These are phyloP conservation scores for Scytalidium sp. DNA, from an alignment of 2,329 filamentous ascomycete genomes.

Conservation along the genomic window DNA sequence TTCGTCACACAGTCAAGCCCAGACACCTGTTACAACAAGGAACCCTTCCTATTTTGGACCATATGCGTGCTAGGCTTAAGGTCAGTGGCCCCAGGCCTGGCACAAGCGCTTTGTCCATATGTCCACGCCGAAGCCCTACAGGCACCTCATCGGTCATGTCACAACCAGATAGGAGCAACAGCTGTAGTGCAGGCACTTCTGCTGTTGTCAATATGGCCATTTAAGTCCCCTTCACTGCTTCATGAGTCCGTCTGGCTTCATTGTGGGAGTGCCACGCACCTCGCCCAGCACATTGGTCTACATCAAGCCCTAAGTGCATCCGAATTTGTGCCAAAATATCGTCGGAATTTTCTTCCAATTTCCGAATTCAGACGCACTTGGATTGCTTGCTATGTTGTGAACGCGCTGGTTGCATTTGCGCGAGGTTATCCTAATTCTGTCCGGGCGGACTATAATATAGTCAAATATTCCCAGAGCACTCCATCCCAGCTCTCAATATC, in stretches of 20 bases:
- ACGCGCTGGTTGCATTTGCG: neutral
- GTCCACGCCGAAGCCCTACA: neutral
- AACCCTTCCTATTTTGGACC: neutral
- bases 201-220: neutral
- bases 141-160: neutral
- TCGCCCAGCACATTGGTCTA: neutral
- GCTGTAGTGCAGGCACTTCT: neutral
- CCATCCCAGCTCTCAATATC: neutral
- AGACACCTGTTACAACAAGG: neutral
- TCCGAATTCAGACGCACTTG: neutral
- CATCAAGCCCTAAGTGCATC: neutral
- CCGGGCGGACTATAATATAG: neutral
- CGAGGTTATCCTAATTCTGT: neutral
- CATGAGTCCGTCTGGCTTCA: slow-evolving; percentile 1
- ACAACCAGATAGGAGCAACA: neutral
- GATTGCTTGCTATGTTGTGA: neutral
- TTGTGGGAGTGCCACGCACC: slow-evolving; percentile 1
- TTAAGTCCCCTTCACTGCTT: neutral
- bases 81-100: neutral
- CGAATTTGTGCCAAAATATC: neutral
- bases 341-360: neutral
- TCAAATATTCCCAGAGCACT: neutral
- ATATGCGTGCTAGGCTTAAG: neutral
- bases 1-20: neutral
- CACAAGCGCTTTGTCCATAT: neutral